Conservation (phyloP, 2,329 filamentous ascomycete species). For the Trichoderma hamatum region DNA sequence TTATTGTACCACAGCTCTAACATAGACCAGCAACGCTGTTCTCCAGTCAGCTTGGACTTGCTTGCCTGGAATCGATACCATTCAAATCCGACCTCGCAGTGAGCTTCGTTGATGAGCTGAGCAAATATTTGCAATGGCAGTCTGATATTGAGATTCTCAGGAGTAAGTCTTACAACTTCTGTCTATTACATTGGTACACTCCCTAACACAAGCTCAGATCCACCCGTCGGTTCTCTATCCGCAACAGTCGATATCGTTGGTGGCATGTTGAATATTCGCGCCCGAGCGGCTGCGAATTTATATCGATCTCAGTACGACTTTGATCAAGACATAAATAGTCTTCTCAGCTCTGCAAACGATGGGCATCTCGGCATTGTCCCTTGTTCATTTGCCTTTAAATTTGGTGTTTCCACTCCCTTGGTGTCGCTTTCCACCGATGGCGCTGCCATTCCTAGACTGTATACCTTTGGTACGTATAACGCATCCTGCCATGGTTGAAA, state of each 20-base stretch:
- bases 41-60: constrained; percentile 11
- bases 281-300: neutral
- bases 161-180: neutral
- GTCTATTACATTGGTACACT: neutral
- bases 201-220: constrained; percentile 5
- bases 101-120: constrained; percentile 14
- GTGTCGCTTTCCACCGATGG: constrained; percentile 35
- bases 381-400: constrained; percentile 18
- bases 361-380: constrained; percentile 6
- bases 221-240: constrained; percentile 21
- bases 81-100: constrained; percentile 18
- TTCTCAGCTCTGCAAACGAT: constrained; percentile 25
- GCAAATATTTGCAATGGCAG: constrained; percentile 29
- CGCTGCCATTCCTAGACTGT: constrained; percentile 35
- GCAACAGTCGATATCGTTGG: constrained; percentile 23
- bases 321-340: constrained; percentile 9
- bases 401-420: neutral
- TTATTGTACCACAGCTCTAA: neutral
- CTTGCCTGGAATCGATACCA: constrained; percentile 24
- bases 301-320: constrained; percentile 23
- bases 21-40: neutral
- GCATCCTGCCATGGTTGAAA: neutral
- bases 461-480: constrained; percentile 5
- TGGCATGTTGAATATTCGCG: constrained; percentile 20
- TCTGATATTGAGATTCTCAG: constrained; percentile 26